Evolutionary conservation across 352 stramenopile genomes (phyloP).

Genomic region (Phytopythium aichiense): DNA sequence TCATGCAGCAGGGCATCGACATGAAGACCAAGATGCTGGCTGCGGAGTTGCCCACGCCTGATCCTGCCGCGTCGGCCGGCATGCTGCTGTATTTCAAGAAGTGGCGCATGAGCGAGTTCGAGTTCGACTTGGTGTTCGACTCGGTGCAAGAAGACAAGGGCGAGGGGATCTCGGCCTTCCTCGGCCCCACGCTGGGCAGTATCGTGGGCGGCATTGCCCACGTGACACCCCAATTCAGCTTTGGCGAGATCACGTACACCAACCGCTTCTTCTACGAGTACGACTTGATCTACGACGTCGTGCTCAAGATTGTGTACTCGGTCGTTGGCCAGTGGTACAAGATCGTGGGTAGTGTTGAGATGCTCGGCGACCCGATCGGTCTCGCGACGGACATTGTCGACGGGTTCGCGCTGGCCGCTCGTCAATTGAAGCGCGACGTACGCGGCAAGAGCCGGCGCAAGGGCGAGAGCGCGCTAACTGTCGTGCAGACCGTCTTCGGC

Average conservation of each 20-base stretch:
- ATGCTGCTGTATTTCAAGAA: slow-evolving; percentile 84
- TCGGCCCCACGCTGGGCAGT: slow-evolving; percentile 79
- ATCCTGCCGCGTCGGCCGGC: slow-evolving; percentile 37
- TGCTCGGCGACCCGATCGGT: slow-evolving; percentile 79
- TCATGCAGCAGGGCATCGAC: slow-evolving; percentile 56
- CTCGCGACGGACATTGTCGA: slow-evolving; percentile 85
- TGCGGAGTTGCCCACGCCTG: slow-evolving; percentile 46
- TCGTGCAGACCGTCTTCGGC: slow-evolving; percentile 79
- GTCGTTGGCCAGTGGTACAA: slow-evolving; percentile 88
- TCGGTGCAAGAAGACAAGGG: slow-evolving; percentile 73
- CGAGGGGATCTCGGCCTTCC: slow-evolving; percentile 75
- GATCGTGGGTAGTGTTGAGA: slow-evolving; percentile 82
- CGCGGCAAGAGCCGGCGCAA: slow-evolving; percentile 74
- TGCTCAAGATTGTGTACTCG: slow-evolving; percentile 66
- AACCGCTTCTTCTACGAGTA: slow-evolving; percentile 87
- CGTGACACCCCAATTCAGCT: slow-evolving; percentile 79
- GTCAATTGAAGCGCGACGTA: slow-evolving; percentile 80
- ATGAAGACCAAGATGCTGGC: slow-evolving; percentile 54
- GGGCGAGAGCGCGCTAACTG: slow-evolving; percentile 73
- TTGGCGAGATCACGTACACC: slow-evolving; percentile 61
- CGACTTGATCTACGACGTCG: slow-evolving; percentile 71
- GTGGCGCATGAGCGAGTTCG: slow-evolving; percentile 62
- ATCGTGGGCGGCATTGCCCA: slow-evolving; percentile 87
- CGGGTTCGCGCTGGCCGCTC: slow-evolving; percentile 71
- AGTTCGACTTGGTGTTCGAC: slow-evolving; percentile 84